Base-by-base conservation (phyloP, 257 asterid genomes). In the Verbascum thapsus region DNA sequence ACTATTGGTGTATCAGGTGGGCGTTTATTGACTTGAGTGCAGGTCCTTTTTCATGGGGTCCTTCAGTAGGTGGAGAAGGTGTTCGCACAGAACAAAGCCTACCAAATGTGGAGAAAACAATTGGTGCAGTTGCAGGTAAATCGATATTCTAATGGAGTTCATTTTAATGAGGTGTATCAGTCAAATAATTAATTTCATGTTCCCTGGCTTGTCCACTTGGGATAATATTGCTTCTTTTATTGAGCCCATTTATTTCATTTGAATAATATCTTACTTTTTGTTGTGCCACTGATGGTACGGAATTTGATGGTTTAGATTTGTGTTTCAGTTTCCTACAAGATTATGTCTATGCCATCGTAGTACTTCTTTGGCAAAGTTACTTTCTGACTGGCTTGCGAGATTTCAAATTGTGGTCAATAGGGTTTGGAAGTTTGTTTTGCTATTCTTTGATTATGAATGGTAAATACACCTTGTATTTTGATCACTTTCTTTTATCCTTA, bases 61-160 rank as follows among this genome's bases (percentile, higher is more conserved):
- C 99, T 78, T 90, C 96, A 18, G 99, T 94, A 6, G 99, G 97
- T 51, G 97, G 99, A 70, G 97, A 92, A 84, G 99, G 99, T 64
- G 99, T 94, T 19, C 97, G 99, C 50, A 90, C 95, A 26, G 96
- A 85, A 73, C 83, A 87, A 66, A 90, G 95, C 77, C 81, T 94
- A 59, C 99, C 99, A 58, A 87, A 82, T 75, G 95, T 94, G 65
- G 96, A 83, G 69, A 94, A 79, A 79, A 90, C 97, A 54, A 86
- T 94, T 47, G 97, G 97, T 44, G 95, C 97, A 50, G 92, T 90
- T 81, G 66, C 83, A 79, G 99, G 99, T 92, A 83, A 47, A n/a
- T 53, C 54, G 68, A 69, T 70, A 19, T 16, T 58, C 66, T 32
- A 47, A 19, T 42, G 16, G 30, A 13, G 23, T 32, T 59, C 12